Base-by-base conservation (phyloP, 73 alveolate species). In the Symbiodinium natans region DNA sequence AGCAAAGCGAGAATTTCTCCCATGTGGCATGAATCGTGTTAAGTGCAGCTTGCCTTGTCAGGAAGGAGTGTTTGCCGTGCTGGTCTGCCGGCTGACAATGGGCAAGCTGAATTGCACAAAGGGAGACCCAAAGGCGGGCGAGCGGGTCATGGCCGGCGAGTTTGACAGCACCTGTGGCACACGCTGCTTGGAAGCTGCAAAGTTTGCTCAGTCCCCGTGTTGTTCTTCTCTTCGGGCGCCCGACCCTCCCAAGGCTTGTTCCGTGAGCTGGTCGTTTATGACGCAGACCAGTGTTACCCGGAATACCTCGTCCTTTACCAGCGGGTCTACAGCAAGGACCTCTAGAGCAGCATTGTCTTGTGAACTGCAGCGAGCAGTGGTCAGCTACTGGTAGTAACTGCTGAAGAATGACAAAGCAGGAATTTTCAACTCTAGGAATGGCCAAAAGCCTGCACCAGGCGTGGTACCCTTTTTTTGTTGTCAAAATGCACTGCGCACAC, bases 211-310 rank as follows among this genome's bases (percentile, higher is more conserved):
- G n/a, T n/a, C n/a, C n/a, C n/a, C n/a, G n/a, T n/a, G n/a, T n/a
- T n/a, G n/a, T n/a, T 63, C 80, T n/a, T 27, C 38, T 31, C 80
- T 46, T 46, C 59, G 21, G 6, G 59, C 21, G 59, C 13, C 59
- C 59, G 59, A 63, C 80, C 9, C 13, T 29, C 27, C 27, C 40
- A 63, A n/a, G 95, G 95, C 43, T 41, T 88, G 40, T 88, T 88
- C 43, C 95, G 95, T 38, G 95, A 88, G 85, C 71, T 88, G 46
- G 95, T 88, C 68, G 75, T 88, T 36, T 88, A 88, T 54, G 73
- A 88, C 31, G 73, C 95, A 38, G 95, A 88, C 95, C 95, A 88
- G 41, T 88, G 95, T 48, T 88, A 88, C 33, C 95, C 95, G 19
- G 95, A 88, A 56, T 88, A 88, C 86, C 43, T 88, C 71, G 95